A percentile compares a stretch with the other conserved stretches of the same genome.
phyloP scores from a whole-genome alignment of 2,329 filamentous ascomycete genomes.

The Lachnellula cervina region DNA sequence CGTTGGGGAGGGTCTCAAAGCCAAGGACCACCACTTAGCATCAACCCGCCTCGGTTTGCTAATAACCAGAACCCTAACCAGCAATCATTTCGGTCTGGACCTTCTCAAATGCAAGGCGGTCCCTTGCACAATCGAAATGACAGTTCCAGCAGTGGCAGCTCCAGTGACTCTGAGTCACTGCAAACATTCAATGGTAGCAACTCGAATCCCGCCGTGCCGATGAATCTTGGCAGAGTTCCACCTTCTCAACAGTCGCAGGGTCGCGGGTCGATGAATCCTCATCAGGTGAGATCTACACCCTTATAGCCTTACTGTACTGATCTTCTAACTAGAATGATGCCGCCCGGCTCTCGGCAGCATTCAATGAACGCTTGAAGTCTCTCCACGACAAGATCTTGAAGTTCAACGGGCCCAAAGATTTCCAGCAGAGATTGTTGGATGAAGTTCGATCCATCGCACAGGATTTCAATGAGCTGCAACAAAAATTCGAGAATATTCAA shows the following conservation, averaged over 20 bases:
- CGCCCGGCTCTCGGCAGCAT: neutral
- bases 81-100: neutral
- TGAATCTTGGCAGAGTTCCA: neutral
- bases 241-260: neutral
- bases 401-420: slow-evolving; percentile 3
- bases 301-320: neutral
- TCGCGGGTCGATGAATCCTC: neutral
- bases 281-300: neutral
- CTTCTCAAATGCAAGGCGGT: neutral
- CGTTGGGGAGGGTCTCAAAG: no score
- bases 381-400: slow-evolving; percentile 2
- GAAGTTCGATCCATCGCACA: slow-evolving; percentile 4
- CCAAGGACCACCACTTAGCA: no score
- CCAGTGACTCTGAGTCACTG: neutral
- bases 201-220: neutral
- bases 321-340: neutral
- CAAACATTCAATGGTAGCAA: neutral
- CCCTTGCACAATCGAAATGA: neutral
- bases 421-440: neutral
- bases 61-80: neutral
- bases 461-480: slow-evolving; percentile 1
- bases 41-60: neutral
- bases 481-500: slow-evolving; percentile 3
- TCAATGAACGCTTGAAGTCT: neutral
- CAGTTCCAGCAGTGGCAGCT: neutral